Conservation (phyloP, 2,329 filamentous ascomycete species). For the Fusarium brachygibbosum region DNA sequence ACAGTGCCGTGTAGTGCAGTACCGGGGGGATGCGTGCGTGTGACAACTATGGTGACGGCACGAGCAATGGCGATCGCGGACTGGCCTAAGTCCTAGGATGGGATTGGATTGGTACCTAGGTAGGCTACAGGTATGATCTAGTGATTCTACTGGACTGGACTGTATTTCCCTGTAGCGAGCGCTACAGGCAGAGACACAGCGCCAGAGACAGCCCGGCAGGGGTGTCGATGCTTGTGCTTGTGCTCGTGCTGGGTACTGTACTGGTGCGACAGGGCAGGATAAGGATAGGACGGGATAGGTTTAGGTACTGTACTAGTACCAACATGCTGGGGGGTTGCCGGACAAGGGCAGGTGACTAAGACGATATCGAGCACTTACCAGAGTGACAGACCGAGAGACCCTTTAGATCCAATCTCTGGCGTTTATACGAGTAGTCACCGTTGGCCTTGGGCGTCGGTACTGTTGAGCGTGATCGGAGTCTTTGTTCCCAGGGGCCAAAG, state of each 20-base stretch:
- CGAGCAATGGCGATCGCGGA: conserved; percentile 42
- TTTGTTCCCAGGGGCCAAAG: conserved; percentile 11
- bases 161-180: conserved; percentile 19
- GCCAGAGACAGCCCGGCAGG: conserved; percentile 18
- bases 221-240: conserved; percentile 20
- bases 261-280: conserved; percentile 41
- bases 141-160: conserved; percentile 25
- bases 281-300: conserved; percentile 37
- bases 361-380: conserved; percentile 20
- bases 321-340: conserved; percentile 25
- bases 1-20: not conserved
- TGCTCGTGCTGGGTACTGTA: not conserved
- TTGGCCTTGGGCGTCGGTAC: conserved; percentile 37
- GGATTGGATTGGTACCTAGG: conserved; percentile 18
- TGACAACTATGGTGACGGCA: conserved; percentile 45
- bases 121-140: conserved; percentile 33
- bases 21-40: conserved; percentile 35
- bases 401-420: conserved; percentile 36
- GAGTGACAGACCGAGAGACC: conserved; percentile 6
- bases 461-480: conserved; percentile 45
- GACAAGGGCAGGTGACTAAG: conserved; percentile 50
- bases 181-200: conserved; percentile 18
- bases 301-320: conserved; percentile 26
- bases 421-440: conserved; percentile 43
- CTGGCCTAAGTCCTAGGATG: conserved; percentile 8